Conservation (phyloP, 306 rosid genomes). For the Trichosanthes truncata region DNA sequence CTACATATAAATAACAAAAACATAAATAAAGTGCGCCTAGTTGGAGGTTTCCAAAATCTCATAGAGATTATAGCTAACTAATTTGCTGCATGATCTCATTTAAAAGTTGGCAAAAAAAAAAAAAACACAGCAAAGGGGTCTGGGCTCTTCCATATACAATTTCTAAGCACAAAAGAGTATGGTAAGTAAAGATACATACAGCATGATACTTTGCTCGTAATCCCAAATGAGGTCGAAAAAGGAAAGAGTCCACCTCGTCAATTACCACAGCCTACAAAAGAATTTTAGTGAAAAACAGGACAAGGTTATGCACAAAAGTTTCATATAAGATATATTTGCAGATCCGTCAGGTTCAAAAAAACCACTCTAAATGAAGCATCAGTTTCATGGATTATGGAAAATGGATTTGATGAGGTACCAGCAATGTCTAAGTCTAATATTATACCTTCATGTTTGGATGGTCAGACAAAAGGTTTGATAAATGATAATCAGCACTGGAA, state of each 20-base stretch:
- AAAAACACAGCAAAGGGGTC: background rate
- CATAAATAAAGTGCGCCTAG: too few relatives aligned
- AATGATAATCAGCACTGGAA: conserved; percentile 87
- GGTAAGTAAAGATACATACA: conserved; percentile 35
- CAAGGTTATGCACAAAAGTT: background rate
- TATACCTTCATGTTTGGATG: conserved; percentile 97
- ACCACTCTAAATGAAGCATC: background rate
- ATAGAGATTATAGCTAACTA: background rate
- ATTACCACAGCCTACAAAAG: conserved; percentile 71
- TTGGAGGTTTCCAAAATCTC: too few relatives aligned
- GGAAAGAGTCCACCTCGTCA: conserved; percentile 88
- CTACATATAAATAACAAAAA: conserved; percentile 28
- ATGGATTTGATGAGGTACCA: background rate
- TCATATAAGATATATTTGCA: background rate
- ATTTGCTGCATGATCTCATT: background rate
- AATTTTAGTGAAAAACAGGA: background rate
- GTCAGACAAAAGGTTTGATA: conserved; percentile 74
- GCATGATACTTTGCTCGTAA: conserved; percentile 80
- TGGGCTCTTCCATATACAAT: too few relatives aligned
- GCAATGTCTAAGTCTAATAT: background rate
- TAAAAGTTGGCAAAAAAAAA: background rate
- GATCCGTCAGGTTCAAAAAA: background rate
- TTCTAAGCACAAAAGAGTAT: too few relatives aligned
- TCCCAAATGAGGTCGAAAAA: conserved; percentile 83
- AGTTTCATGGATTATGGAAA: background rate